A percentile compares a stretch with the other conserved stretches of the same genome.
Conservation (phyloP, 83 land plant species). For the Picea abies region DNA sequence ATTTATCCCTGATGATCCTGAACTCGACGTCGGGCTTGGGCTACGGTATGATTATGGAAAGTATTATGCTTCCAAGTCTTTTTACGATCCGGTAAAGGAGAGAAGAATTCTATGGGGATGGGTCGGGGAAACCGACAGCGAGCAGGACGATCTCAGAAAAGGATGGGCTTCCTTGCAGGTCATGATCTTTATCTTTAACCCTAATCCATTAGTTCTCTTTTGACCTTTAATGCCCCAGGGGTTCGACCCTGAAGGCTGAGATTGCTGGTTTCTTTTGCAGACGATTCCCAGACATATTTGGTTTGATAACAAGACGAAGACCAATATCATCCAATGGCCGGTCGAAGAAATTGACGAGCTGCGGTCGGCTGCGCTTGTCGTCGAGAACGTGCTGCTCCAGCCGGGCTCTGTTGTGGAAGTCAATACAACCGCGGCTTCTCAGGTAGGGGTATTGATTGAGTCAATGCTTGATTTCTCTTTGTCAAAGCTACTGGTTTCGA, state of each 20-base stretch:
- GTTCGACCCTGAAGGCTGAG: neutral
- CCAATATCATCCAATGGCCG: conserved; percentile 79
- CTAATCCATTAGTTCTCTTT: too few relatives aligned
- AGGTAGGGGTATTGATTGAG: conserved; percentile 25
- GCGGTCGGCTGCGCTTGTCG: conserved; percentile 24
- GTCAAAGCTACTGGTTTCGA: neutral
- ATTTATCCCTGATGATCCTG: conserved; percentile 42
- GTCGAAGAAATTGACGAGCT: conserved; percentile 70
- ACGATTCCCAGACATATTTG: conserved; percentile 71
- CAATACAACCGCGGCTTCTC: conserved; percentile 31
- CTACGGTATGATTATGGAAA: conserved; percentile 74
- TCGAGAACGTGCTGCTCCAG: conserved; percentile 21
- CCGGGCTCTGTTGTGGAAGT: conserved; percentile 46
- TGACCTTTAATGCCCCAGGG: neutral
- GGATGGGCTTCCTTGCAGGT: conserved; percentile 96
- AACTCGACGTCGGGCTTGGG: conserved; percentile 34
- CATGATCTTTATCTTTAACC: neutral
- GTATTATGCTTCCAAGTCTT: conserved; percentile 93
- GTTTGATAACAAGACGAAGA: conserved; percentile 57
- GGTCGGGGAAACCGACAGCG: conserved; percentile 82
- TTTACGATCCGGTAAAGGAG: conserved; percentile 67
- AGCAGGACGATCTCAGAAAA: conserved; percentile 64
- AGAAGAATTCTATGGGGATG: conserved; percentile 90
- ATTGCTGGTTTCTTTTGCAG: conserved; percentile 29
- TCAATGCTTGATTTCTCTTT: too few relatives aligned